phyloP scores from a whole-genome alignment of 805 yeast genomes.

The Priceomyces medius region DNA sequence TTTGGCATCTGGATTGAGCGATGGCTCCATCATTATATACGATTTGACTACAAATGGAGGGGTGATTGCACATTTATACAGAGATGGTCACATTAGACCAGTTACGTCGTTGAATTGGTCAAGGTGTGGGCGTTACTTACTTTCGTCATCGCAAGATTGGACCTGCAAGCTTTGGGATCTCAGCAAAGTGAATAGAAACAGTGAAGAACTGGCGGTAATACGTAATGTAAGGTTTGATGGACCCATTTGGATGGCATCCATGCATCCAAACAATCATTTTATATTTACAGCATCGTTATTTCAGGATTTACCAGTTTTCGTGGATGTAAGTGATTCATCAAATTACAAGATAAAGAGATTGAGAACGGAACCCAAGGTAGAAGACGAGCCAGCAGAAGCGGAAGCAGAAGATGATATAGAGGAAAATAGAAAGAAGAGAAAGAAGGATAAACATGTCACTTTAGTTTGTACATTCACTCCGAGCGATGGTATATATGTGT shows the following conservation, averaged over 20 bases:
- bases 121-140: conserved; percentile 60
- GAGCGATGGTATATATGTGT: conserved; percentile 49
- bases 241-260: conserved; percentile 68
- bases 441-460: conserved; percentile 42
- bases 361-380: conserved; percentile 16
- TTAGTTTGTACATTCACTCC: conserved; percentile 52
- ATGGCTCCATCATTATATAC: conserved; percentile 71
- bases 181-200: conserved; percentile 26
- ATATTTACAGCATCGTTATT: conserved; percentile 62
- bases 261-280: conserved; percentile 49
- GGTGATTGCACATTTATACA: conserved; percentile 51
- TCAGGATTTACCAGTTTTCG: conserved; percentile 60
- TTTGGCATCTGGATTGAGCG: conserved; percentile 73
- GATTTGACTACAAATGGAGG: conserved; percentile 67
- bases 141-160: conserved; percentile 83
- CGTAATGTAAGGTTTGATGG: conserved; percentile 56
- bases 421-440: conserved; percentile 14
- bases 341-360: conserved; percentile 17
- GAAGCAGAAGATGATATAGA: conserved; percentile 14
- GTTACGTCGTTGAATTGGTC: conserved; percentile 81
- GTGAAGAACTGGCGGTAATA: conserved; percentile 28
- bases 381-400: conserved; percentile 4
- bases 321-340: conserved; percentile 34
- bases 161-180: conserved; percentile 79
- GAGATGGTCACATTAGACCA: conserved; percentile 63